Conservation (phyloP, 169 alveolate genomes). For the Plasmodium malariae region DNA sequence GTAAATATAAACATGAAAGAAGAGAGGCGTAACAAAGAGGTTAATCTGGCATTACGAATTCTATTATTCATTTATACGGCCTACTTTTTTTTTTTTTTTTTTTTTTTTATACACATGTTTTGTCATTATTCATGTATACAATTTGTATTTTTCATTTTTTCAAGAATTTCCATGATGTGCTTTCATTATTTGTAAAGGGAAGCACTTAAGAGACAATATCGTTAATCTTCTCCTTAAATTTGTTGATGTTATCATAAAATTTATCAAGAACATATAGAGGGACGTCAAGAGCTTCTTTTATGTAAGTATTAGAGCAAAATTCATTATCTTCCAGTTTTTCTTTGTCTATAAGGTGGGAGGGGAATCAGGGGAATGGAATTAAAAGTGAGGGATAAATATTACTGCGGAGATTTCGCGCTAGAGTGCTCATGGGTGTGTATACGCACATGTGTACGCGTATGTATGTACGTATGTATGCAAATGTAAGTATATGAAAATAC, state of each 20-base stretch:
- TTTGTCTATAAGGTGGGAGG: neutral
- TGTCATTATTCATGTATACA: too few relatives aligned
- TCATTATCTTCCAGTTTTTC: slow-evolving; percentile 1
- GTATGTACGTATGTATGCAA: neutral
- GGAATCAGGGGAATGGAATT: neutral
- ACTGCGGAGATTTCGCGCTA: too few relatives aligned
- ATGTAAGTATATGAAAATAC: neutral
- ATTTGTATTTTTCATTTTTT: too few relatives aligned
- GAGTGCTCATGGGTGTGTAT: too few relatives aligned
- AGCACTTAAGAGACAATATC: neutral
- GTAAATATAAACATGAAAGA: too few relatives aligned
- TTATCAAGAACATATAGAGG: slow-evolving; percentile 63
- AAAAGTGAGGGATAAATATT: neutral
- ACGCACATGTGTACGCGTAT: neutral
- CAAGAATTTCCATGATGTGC: too few relatives aligned
- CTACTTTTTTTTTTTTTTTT: too few relatives aligned
- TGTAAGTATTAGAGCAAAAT: slow-evolving; percentile 29
- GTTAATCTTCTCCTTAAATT: slow-evolving; percentile 30
- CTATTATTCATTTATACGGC: too few relatives aligned
- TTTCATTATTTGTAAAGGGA: neutral
- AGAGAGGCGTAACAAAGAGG: neutral
- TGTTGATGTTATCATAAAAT: slow-evolving; percentile 15
- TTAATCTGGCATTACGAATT: too few relatives aligned
- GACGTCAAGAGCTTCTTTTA: slow-evolving; percentile 37
- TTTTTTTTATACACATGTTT: too few relatives aligned